A percentile compares a stretch with the other conserved stretches of the same genome.
These are phyloP conservation scores for Beta lomatogona DNA, from an alignment of 179 eudicot species.

Conservation along the genomic window DNA sequence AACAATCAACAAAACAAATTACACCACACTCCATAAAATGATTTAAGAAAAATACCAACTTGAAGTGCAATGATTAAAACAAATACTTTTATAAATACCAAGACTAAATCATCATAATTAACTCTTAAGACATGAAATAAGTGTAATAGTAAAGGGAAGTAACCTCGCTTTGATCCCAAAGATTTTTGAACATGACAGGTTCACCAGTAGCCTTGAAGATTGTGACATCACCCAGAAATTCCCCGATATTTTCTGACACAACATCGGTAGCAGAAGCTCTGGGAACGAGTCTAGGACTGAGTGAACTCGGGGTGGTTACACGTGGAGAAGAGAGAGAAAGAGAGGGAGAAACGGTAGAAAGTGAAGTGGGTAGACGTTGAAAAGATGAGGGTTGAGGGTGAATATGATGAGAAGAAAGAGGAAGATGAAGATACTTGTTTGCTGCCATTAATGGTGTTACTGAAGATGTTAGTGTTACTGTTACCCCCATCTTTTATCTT, in stretches of 20 bases:
- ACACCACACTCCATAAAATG: no score
- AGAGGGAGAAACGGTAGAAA: conserved; percentile 12
- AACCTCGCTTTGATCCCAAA: conserved; percentile 90
- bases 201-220: conserved; percentile 72
- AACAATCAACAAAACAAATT: no score
- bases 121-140: background rate
- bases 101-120: background rate
- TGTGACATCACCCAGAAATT: conserved; percentile 55
- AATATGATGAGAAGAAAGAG: background rate
- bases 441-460: background rate
- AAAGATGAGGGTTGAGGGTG: background rate
- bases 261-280: conserved; percentile 35
- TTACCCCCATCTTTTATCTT: background rate
- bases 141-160: background rate
- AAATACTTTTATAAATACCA: background rate
- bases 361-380: background rate
- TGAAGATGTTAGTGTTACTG: background rate
- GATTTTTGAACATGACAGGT: conserved; percentile 57
- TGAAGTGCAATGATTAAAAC: no score
- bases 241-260: conserved; percentile 39
- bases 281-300: conserved; percentile 20
- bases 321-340: conserved; percentile 22
- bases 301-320: conserved; percentile 15
- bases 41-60: no score
- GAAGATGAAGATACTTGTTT: background rate